Conservation (phyloP, 257 asterid species). For the Anisodus tanguticus region DNA sequence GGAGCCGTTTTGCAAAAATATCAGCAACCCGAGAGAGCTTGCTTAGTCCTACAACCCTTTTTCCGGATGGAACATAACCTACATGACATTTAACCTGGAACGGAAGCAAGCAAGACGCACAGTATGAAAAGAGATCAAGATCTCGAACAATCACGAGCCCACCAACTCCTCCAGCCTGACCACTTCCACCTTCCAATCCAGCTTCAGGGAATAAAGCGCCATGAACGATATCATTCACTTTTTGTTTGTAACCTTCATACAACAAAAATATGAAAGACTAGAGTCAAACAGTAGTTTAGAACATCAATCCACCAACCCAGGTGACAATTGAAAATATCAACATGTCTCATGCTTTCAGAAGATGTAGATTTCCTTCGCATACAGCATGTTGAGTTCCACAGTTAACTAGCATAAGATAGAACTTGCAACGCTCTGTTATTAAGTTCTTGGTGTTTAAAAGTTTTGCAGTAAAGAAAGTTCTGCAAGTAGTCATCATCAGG, state of each 20-base stretch:
- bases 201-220: slow-evolving; percentile 93
- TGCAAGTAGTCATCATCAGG: too few species aligned
- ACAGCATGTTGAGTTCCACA: neutral
- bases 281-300: neutral
- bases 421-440: neutral
- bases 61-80: slow-evolving; percentile 86
- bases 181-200: slow-evolving; percentile 73
- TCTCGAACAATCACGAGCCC: slow-evolving; percentile 96
- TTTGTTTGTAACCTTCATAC: slow-evolving; percentile 72
- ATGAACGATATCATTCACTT: slow-evolving; percentile 72
- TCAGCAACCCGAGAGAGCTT: slow-evolving; percentile 93
- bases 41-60: slow-evolving; percentile 86
- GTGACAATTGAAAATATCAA: neutral
- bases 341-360: neutral
- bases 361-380: neutral
- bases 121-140: slow-evolving; percentile 86
- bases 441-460: neutral
- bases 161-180: slow-evolving; percentile 90
- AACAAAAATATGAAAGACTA: neutral
- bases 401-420: slow-evolving; percentile 8
- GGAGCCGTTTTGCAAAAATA: slow-evolving; percentile 84
- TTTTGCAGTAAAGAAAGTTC: neutral
- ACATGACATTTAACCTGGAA: slow-evolving; percentile 91
- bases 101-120: slow-evolving; percentile 95
- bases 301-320: neutral